These are phyloP conservation scores for Plantago ovata DNA, from an alignment of 257 asterid genomes.

Conservation along the genomic window DNA sequence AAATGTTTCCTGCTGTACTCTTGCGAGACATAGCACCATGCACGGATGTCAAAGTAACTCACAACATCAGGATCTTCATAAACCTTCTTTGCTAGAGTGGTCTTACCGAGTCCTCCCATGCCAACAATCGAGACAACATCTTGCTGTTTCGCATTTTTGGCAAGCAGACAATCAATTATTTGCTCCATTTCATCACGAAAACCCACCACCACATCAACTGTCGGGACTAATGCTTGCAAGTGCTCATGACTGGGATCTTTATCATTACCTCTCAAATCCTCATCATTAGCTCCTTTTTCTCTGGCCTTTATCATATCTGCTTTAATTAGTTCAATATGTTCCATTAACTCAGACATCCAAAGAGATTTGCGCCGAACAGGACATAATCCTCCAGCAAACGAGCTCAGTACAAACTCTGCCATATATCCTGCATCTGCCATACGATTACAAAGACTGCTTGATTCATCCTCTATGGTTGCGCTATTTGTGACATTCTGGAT, in stretches of 20 bases:
- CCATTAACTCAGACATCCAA: no score
- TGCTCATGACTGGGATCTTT: no score
- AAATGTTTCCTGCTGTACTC: constrained; percentile 9
- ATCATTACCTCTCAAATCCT: no score
- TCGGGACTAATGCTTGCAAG: no score
- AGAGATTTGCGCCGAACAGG: no score
- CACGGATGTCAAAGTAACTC: constrained; percentile 13
- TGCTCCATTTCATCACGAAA: constrained; percentile 13
- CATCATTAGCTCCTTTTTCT: no score
- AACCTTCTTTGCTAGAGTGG: constrained; percentile 13
- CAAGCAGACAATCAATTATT: no score
- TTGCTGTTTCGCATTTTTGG: no score
- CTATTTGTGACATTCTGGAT: constrained; percentile 11
- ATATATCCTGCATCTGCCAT: neutral
- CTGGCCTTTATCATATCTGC: no score
- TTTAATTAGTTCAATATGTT: no score
- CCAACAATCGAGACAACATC: constrained; percentile 22
- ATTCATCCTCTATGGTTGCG: neutral
- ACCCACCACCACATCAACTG: constrained; percentile 17
- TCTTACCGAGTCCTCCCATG: constrained; percentile 31
- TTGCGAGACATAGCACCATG: constrained; percentile 25
- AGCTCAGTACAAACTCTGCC: constrained; percentile 8
- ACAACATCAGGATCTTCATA: constrained; percentile 12
- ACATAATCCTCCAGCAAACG: neutral
- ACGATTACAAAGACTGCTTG: neutral